Evolutionary conservation across 768 basidiomycete genomes (phyloP), one percentile per base, ranked within the genome.

Genomic region (Mycena metata): DNA sequence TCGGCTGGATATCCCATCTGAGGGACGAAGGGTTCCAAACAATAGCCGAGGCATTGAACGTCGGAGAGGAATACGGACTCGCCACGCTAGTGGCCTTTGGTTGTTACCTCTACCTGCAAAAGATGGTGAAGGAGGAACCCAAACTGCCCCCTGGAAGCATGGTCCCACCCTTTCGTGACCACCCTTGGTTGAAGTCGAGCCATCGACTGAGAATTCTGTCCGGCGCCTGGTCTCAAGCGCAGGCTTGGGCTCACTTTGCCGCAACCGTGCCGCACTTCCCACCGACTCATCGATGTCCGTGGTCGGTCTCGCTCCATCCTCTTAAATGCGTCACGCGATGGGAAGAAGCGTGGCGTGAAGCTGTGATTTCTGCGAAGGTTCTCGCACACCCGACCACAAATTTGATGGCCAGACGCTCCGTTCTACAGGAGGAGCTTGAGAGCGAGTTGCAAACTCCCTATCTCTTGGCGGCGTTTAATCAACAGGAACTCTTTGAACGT

Each of bases 171-270:
- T 63, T 63, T 42, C 51, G 19, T 7, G 9, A 35, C 15, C 61
- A 63, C 16, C 41, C 50, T 1, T 55, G 50, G 46, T 33, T 63
- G 1, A 54, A 52, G n/a, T 11, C 61, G 2, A 12, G 16, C 17
- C 61, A 63, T 4, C 50, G 61, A 12, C 51, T 63, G 16, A 41
- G 50, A 11, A 63, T 63, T 17, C 41, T 63, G 2, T 54, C 61
- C 15, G 50, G 51, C 17, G 26, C 42, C 15, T 63, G 61, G 61
- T 54, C 51, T 0, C n/a, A 45, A 10, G 51, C 54, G 13, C 24
- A 19, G 3, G 41, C 30, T 19, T 63, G 61, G 61, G 3, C 11
- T 2, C 2, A 43, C 12, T 63, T 63, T 9, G 21, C 43, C 17
- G 19, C 15, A 1, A 46, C 0, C 4, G 42, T 21, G 1, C 61